Percentiles rank a stretch among this genome's conserved stretches.
phyloP scores from a whole-genome alignment of 106 monocot genomes.

The Triglochin maritima region DNA sequence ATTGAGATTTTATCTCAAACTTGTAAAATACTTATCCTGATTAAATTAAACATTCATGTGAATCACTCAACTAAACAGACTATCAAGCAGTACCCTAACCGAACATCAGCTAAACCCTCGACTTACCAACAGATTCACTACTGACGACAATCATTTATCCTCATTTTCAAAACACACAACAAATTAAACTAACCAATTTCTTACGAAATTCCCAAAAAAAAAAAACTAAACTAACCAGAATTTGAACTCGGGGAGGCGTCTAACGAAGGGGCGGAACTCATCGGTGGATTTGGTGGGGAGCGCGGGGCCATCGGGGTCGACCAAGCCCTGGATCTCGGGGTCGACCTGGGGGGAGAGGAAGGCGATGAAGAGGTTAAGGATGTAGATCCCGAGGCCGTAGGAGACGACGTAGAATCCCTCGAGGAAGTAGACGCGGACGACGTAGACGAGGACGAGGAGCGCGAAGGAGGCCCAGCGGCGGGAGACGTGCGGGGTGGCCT shows the following conservation, averaged over 20 bases:
- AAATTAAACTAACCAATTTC: too few species aligned
- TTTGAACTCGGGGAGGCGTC: slow-evolving; percentile 89
- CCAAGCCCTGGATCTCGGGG: slow-evolving; percentile 55
- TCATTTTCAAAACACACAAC: too few species aligned
- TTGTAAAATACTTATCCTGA: too few species aligned
- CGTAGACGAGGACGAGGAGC: slow-evolving; percentile 22
- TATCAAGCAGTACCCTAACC: too few species aligned
- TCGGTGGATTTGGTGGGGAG: slow-evolving; percentile 63
- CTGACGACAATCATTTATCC: too few species aligned
- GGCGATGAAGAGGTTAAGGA: slow-evolving; percentile 71
- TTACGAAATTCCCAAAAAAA: background rate
- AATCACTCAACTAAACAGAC: too few species aligned
- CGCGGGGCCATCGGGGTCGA: slow-evolving; percentile 24
- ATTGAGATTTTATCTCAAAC: too few species aligned
- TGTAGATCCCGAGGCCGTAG: slow-evolving; percentile 84
- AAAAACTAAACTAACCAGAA: slow-evolving; percentile 44
- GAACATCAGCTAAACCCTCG: too few species aligned
- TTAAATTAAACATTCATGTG: too few species aligned
- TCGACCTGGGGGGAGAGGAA: slow-evolving; percentile 96
- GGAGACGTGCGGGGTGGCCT: slow-evolving; percentile 50
- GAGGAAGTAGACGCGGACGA: slow-evolving; percentile 16
- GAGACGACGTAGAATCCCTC: slow-evolving; percentile 84
- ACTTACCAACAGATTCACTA: too few species aligned
- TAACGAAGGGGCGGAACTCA: slow-evolving; percentile 83
- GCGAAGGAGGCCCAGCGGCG: slow-evolving; percentile 50